These are phyloP conservation scores for Leccinum obscurum DNA, from an alignment of 768 basidiomycete species.

Conservation along the genomic window DNA sequence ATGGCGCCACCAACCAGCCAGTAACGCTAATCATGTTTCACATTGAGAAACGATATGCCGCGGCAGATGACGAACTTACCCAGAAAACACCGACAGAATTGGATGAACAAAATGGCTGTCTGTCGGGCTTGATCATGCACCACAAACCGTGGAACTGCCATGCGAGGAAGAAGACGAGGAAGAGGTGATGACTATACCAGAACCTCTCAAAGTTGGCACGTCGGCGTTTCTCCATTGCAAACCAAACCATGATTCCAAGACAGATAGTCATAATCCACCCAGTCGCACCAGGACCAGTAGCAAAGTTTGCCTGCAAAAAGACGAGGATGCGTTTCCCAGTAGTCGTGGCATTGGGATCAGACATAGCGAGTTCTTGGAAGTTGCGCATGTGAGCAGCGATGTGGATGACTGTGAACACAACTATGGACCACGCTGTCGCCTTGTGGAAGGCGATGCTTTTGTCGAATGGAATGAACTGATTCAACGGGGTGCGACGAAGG, in stretches of 20 bases:
- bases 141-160: conserved; percentile 98
- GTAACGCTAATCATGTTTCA: conserved; percentile 57
- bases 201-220: conserved; percentile 83
- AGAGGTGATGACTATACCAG: conserved; percentile 89
- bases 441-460: conserved; percentile 92
- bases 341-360: conserved; percentile 52
- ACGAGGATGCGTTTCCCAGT: conserved; percentile 56
- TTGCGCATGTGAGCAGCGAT: conserved; percentile 86
- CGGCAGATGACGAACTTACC: conserved; percentile 48
- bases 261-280: conserved; percentile 86
- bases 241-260: conserved; percentile 81
- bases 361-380: conserved; percentile 64
- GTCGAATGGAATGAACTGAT: conserved; percentile 89
- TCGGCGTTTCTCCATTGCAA: conserved; percentile 77
- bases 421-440: conserved; percentile 88
- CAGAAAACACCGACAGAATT: conserved; percentile 93
- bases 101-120: conserved; percentile 83
- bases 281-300: conserved; percentile 77
- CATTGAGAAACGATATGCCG: conserved; percentile 5
- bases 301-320: conserved; percentile 81
- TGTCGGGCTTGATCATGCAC: conserved; percentile 94
- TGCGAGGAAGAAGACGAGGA: conserved; percentile 87
- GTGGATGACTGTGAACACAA: conserved; percentile 74
- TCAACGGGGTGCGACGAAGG: conserved; percentile 82
- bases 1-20: conserved; percentile 87